Conservation (phyloP, 192 early-diverging fungal genomes). For the Backusella liffmaniae region DNA sequence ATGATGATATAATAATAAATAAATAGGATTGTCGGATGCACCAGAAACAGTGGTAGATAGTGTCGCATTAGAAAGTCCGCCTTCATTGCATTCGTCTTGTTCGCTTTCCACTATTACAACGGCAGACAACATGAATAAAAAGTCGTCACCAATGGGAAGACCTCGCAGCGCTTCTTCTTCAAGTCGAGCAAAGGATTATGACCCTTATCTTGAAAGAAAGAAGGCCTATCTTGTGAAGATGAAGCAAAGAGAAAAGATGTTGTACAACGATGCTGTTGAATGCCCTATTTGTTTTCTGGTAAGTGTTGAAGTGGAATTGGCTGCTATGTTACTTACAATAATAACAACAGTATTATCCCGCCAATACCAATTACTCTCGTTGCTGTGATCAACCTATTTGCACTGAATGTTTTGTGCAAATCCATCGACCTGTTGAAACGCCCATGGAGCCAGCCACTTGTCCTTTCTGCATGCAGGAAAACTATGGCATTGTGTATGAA, state of each 20-base stretch:
- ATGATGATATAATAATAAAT: not conserved
- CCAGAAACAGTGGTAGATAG: constrained; percentile 25
- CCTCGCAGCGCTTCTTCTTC: constrained; percentile 28
- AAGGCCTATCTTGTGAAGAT: constrained; percentile 18
- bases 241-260: constrained; percentile 37
- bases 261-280: constrained; percentile 72
- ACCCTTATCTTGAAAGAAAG: constrained; percentile 24
- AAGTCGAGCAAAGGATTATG: constrained; percentile 15
- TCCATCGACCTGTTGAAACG: constrained; percentile 79
- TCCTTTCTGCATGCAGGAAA: constrained; percentile 85
- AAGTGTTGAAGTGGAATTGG: constrained; percentile 10
- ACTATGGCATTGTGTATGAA: constrained; percentile 81
- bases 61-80: constrained; percentile 11
- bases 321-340: not conserved
- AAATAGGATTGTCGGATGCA: constrained; percentile 36
- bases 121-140: not conserved
- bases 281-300: constrained; percentile 96
- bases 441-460: constrained; percentile 67
- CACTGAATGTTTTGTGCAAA: constrained; percentile 97
- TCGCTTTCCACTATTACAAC: not conserved
- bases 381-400: constrained; percentile 97
- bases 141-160: not conserved
- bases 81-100: constrained; percentile 17
- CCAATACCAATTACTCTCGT: constrained; percentile 88
- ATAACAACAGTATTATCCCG: constrained; percentile 70